Evolutionary conservation across 2,329 filamentous ascomycete genomes (phyloP), one percentile per base, ranked within the genome.

Genomic region (Talaromyces piceae): DNA sequence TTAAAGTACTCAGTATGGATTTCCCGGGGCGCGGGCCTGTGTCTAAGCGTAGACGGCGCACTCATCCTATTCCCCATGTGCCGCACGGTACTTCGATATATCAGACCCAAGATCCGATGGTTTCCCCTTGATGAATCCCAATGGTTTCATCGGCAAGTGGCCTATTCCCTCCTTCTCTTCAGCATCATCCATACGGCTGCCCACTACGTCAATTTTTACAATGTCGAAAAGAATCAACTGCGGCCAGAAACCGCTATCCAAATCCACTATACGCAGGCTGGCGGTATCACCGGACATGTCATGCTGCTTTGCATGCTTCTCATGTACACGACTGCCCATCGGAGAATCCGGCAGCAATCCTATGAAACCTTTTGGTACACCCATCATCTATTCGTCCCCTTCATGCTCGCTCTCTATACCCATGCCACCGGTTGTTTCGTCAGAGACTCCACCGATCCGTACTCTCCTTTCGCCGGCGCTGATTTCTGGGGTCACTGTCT

Each of bases 301-400:
- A 98, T 98, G 93, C 80, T 97, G 23, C 77, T 98, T n/a, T 97
- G 91, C 78, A 98, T 98, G 93, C 75, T 98, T 56, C 74, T 98
- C 56, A 98, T 98, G 79, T 98, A 95, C 73, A 98, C 93, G 1
- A 96, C 91, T 0, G 87, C 93, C 2, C 93, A 98, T 66, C 80
- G 86, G 61, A 87, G 88, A 59, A 97, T 98, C 58, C 87, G 93
- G 50, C 91, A 97, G 67, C 93, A 98, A 67, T 95, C 89, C 0
- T 98, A 91, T 65, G 93, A 98, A 73, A 94, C 91, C 0, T 98
- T 98, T 68, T 98, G 93, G 93, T 98, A 98, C 72, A 95, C 90
- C 0, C 93, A 98, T 71, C 93, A 98, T 63, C 80, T 98, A n/a
- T 97, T 97, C 64, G 87, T 98, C 54, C 91, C 93, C 1, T 98